Evolutionary conservation across 192 early-diverging fungal species (phyloP), one percentile per base, ranked within the genome.

Genomic region (Chytriomyces hyalinus): DNA sequence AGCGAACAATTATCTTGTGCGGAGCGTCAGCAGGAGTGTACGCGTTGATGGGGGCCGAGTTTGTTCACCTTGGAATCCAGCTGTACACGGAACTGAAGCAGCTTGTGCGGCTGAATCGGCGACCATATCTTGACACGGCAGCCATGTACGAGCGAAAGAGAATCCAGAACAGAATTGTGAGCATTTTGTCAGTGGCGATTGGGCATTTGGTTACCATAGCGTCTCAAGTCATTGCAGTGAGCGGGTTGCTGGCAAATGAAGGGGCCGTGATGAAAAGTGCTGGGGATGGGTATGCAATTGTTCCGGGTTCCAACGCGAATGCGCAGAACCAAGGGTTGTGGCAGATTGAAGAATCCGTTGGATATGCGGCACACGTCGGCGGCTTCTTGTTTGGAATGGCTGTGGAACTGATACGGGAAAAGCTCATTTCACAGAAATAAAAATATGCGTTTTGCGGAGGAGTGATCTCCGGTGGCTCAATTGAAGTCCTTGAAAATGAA

Each of bases 11-110:
- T 22, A 36, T 51, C 9, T 6, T 78, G 48, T 79, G 72, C 24
- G 78, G 78, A 10, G 9, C 22, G 36, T 47, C 36, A 36, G 78
- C 78, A n/a, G 71, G 72, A 22, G 72, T 75, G 7, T 80, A 75
- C 43, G 78, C 78, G 59, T 43, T 80, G 65, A 75, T 80, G 62
- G 78, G 78, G 15, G 78, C 78, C 24, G 78, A 80, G 45, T 75
- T 67, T 26, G 69, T 70, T 28, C 20, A 48, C 47, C 43, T 78
- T 17, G 20, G 49, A n/a, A 48, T 70, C 7, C 36, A 64, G 50
- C 17, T 78, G 49, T 64, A 61, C 26, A 49, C 36, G 60, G 61
- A 49, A 17, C 70, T 72, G 44, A 24, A 49, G 45, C 44, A 13
- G 26, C 61, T 72, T 8, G 67, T 70, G 51, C 28, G 68, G 24